A percentile compares a stretch with the other conserved stretches of the same genome.
phyloP scores from a whole-genome alignment of 1,284 basidiomycete species.

The Moesziomyces sp. region DNA sequence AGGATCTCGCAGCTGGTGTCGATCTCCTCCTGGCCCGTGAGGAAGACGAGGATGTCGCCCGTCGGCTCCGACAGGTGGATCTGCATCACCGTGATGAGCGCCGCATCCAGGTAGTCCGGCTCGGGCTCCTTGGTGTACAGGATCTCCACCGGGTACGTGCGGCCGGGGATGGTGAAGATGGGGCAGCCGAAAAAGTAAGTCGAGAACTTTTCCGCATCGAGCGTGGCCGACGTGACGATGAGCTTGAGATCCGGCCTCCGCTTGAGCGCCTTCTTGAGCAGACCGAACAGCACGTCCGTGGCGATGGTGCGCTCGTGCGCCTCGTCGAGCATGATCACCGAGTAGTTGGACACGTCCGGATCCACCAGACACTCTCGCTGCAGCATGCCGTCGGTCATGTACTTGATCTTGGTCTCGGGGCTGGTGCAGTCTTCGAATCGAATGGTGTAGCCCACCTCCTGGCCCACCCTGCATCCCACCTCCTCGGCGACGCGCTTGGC shows the following conservation, averaged over 20 bases:
- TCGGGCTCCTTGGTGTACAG: slow-evolving; percentile 99
- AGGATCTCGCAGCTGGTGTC: slow-evolving; percentile 97
- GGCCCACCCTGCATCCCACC: slow-evolving; percentile 93
- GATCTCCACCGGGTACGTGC: slow-evolving; percentile 97
- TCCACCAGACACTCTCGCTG: slow-evolving; percentile 96
- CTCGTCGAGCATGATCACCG: slow-evolving; percentile 97
- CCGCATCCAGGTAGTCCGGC: slow-evolving; percentile 96
- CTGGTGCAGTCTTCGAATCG: slow-evolving; percentile 99
- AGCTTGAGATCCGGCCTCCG: slow-evolving; percentile 93
- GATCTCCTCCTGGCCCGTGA: slow-evolving; percentile 97
- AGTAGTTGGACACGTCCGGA: slow-evolving; percentile 89
- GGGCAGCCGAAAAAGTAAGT: slow-evolving; percentile 98
- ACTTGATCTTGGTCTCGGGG: slow-evolving; percentile 98
- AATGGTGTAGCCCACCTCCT: slow-evolving; percentile 97
- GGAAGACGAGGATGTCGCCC: slow-evolving; percentile 94
- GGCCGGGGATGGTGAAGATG: slow-evolving; percentile 99
- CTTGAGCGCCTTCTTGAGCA: slow-evolving; percentile 95
- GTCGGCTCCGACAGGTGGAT: slow-evolving; percentile 98
- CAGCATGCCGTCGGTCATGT: slow-evolving; percentile 99
- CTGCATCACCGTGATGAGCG: slow-evolving; percentile 98
- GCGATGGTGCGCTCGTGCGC: slow-evolving; percentile 98
- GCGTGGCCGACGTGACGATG: slow-evolving; percentile 96
- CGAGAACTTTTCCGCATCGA: slow-evolving; percentile 99
- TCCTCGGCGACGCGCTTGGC: slow-evolving; percentile 98
- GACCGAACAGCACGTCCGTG: slow-evolving; percentile 95